A percentile compares a stretch with the other conserved stretches of the same genome.
These are phyloP conservation scores for Phytomonas sp. DNA, from an alignment of 208 protist genomes.

Conservation along the genomic window DNA sequence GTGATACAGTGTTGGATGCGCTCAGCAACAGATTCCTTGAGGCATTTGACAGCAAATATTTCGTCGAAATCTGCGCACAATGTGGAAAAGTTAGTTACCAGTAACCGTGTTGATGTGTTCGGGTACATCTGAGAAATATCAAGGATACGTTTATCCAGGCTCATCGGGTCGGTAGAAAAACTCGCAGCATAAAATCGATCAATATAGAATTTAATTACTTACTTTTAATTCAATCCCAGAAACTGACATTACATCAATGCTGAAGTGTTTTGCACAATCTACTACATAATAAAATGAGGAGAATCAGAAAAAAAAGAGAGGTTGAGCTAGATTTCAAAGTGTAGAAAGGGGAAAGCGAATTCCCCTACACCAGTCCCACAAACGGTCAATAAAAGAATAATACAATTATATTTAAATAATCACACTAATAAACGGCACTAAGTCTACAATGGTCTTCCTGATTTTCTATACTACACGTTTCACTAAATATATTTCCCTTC, in stretches of 20 bases:
- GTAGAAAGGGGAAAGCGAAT: not conserved
- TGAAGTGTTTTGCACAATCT: not conserved
- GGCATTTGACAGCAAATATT: not conserved
- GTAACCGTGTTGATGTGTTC: not conserved
- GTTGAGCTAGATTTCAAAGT: not conserved
- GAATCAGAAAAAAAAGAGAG: not conserved
- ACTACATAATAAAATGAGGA: not conserved
- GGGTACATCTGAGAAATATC: not conserved
- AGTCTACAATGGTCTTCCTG: not conserved
- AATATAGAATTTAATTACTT: not conserved
- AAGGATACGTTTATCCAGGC: not conserved
- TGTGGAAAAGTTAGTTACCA: not conserved
- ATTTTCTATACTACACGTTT: constrained; percentile 2
- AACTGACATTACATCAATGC: not conserved
- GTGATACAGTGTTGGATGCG: not conserved
- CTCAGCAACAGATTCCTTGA: not conserved
- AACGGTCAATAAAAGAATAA: not conserved
- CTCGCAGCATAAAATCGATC: not conserved
- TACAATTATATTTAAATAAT: not conserved
- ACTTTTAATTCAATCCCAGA: not conserved
- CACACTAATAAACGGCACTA: not conserved
- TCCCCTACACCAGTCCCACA: not conserved
- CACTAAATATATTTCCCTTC: constrained; percentile 1
- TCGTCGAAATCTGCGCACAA: not conserved
- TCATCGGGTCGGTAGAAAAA: not conserved